These are phyloP conservation scores for Cytospora piceicola DNA, from an alignment of 2,329 filamentous ascomycete species.

Conservation along the genomic window DNA sequence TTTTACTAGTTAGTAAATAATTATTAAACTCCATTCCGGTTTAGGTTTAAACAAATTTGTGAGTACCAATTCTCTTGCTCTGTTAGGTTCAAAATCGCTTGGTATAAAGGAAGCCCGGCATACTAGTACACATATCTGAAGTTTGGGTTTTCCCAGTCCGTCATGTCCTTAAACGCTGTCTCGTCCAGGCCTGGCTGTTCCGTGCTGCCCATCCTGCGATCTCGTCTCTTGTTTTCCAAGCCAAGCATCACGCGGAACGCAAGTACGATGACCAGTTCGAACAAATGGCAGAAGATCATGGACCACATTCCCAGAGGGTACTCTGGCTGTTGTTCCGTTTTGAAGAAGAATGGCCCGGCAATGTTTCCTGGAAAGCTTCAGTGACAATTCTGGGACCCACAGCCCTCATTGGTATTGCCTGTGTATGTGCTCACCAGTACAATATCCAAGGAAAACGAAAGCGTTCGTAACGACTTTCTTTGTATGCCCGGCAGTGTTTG, in stretches of 20 bases:
- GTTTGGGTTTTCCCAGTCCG: constrained; percentile 49
- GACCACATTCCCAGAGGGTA: constrained; percentile 66
- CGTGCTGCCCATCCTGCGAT: constrained; percentile 33
- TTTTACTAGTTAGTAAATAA: too few relatives aligned
- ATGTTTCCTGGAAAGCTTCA: constrained; percentile 64
- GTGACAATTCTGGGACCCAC: constrained; percentile 45
- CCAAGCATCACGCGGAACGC: constrained; percentile 55
- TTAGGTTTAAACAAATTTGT: not conserved
- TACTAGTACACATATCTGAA: constrained; percentile 46
- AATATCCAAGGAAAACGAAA: constrained; percentile 22
- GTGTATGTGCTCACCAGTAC: constrained; percentile 33
- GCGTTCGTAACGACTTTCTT: constrained; percentile 33
- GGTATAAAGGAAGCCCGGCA: not conserved
- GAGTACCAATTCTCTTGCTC: too few relatives aligned
- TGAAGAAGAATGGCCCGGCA: constrained; percentile 63
- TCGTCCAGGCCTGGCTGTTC: constrained; percentile 38
- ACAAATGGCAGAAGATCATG: constrained; percentile 62
- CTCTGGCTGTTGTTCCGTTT: constrained; percentile 57
- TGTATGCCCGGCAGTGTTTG: constrained; percentile 36
- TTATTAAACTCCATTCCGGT: too few relatives aligned
- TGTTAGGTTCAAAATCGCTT: too few relatives aligned
- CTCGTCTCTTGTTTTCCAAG: constrained; percentile 58
- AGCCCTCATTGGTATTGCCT: constrained; percentile 27
- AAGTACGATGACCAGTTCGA: constrained; percentile 52
- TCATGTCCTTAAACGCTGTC: constrained; percentile 48